Evolutionary conservation across 805 yeast species (phyloP).

Genomic region (Pachysolen tannophilus): DNA sequence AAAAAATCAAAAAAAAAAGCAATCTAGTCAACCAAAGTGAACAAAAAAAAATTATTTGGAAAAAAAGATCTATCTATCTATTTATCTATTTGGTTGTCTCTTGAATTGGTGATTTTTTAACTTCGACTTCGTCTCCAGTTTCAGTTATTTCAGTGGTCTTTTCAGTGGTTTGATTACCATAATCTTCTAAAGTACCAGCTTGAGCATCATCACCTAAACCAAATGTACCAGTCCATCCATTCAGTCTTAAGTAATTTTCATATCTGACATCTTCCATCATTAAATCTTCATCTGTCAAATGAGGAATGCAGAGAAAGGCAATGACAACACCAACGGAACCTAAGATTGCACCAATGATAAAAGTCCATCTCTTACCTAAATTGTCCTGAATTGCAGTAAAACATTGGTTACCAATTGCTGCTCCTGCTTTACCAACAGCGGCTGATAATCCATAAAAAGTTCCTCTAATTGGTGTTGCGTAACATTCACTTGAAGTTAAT

Average conservation of each 20-base stretch:
- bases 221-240: slow-evolving; percentile 52
- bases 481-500: slow-evolving; percentile 55
- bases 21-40: too few species aligned
- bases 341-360: slow-evolving; percentile 69
- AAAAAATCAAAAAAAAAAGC: too few species aligned
- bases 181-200: too few species aligned
- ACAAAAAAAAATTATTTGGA: too few species aligned
- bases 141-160: too few species aligned
- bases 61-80: too few species aligned
- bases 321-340: slow-evolving; percentile 58
- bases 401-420: slow-evolving; percentile 71
- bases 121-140: too few species aligned
- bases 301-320: slow-evolving; percentile 59
- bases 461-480: slow-evolving; percentile 73
- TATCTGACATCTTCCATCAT: slow-evolving; percentile 56
- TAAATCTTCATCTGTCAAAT: slow-evolving; percentile 61
- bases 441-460: slow-evolving; percentile 70
- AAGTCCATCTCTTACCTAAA: slow-evolving; percentile 67
- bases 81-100: too few species aligned
- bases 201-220: slow-evolving; percentile 25
- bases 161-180: too few species aligned
- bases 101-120: too few species aligned
- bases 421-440: slow-evolving; percentile 78
- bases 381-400: slow-evolving; percentile 61
- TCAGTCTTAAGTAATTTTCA: slow-evolving; percentile 44